Evolutionary conservation across 495 filamentous ascomycete species (phyloP), one percentile per base, ranked within the genome.

Genomic region (Aspergillus bridgeri): DNA sequence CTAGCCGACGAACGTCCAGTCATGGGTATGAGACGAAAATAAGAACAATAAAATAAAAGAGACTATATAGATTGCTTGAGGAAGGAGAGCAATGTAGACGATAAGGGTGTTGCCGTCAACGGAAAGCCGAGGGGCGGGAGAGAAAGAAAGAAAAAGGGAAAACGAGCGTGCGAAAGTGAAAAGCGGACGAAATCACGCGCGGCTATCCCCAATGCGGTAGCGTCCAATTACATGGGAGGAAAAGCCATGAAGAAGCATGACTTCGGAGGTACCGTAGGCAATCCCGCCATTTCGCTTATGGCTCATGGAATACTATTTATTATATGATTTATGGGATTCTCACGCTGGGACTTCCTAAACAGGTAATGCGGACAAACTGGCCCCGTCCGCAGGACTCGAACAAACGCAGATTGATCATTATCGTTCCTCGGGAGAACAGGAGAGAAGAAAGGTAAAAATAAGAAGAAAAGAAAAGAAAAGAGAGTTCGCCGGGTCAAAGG

Each of bases 21-120:
- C 73, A 75, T 76, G 20, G 46, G 60, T 38, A 23, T 44, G 15
- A 43, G 6, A 43, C 29, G 45, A 42, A 52, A 51, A 21, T 25
- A 20, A 49, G 6, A 6, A 22, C 17, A 53, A 42, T 38, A 13
- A 18, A 42, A 43, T 54, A 29, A 20, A n/a, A n/a, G n/a, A n/a
- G n/a, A n/a, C n/a, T n/a, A n/a, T n/a, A n/a, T n/a, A n/a, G n/a
- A n/a, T n/a, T n/a, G n/a, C n/a, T n/a, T n/a, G n/a, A n/a, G n/a
- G n/a, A n/a, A n/a, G n/a, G n/a, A n/a, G n/a, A n/a, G n/a, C n/a
- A n/a, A n/a, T n/a, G n/a, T n/a, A n/a, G n/a, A n/a, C n/a, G n/a
- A n/a, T n/a, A n/a, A 50, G 42, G 42, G 42, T 7, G 45, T 22
- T 23, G n/a, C 13, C 5, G 24, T 17, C 18, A 21, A 21, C 9